Conservation (phyloP, 768 basidiomycete genomes). For the Naganishia antarctica region DNA sequence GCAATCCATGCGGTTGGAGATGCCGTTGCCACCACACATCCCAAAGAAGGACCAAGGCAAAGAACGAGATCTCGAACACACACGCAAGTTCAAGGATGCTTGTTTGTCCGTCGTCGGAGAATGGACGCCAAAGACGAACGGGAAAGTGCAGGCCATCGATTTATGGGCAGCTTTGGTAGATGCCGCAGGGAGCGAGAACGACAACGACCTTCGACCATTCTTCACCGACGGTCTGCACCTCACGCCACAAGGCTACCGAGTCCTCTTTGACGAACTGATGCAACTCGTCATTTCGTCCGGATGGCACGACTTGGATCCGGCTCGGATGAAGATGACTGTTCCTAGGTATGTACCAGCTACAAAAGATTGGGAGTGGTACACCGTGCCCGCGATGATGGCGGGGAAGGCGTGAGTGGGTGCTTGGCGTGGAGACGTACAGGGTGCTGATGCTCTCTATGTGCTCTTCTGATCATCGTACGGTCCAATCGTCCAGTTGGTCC, state of each 20-base stretch:
- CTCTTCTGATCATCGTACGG: background rate
- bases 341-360: conserved; percentile 55
- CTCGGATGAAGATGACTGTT: conserved; percentile 58
- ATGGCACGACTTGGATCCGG: conserved; percentile 9
- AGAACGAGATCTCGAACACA: conserved; percentile 58
- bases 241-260: conserved; percentile 67
- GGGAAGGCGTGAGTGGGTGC: background rate
- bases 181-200: conserved; percentile 46
- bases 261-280: conserved; percentile 63
- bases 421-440: background rate
- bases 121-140: conserved; percentile 5
- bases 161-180: conserved; percentile 68
- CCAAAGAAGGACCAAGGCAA: conserved; percentile 55
- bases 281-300: conserved; percentile 52
- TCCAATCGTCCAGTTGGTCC: conserved; percentile 28
- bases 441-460: background rate
- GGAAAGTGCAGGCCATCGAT: conserved; percentile 51
- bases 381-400: conserved; percentile 61
- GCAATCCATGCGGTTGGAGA: conserved; percentile 19
- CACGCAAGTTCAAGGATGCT: conserved; percentile 54
- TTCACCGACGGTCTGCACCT: conserved; percentile 73
- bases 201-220: conserved; percentile 51
- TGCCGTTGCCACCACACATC: background rate
- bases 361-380: conserved; percentile 54
- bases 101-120: conserved; percentile 56